Evolutionary conservation across 345 rosid species (phyloP).

Genomic region (Aquilaria malaccensis): DNA sequence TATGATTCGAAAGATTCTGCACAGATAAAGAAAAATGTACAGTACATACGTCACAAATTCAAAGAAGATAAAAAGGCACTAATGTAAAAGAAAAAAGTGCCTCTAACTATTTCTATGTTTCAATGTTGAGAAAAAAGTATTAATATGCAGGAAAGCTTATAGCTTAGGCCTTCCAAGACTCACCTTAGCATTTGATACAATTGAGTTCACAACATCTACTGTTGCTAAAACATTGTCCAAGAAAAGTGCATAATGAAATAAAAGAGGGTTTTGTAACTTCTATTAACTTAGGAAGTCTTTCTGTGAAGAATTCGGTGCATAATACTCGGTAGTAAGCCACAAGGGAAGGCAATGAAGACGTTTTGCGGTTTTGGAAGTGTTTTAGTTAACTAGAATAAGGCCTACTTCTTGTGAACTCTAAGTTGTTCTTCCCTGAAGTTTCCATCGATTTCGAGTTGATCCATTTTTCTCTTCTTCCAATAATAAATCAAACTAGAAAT

Average conservation of each 20-base stretch:
- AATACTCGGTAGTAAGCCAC: constrained; percentile 73
- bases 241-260: constrained; percentile 66
- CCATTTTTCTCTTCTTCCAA: too few species aligned
- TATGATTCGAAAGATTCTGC: constrained; percentile 28
- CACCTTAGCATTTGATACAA: constrained; percentile 21
- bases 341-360: constrained; percentile 88
- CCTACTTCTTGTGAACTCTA: constrained; percentile 80
- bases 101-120: neutral
- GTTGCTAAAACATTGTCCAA: constrained; percentile 29
- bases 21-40: neutral
- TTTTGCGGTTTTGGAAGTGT: constrained; percentile 56
- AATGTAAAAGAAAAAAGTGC: too few species aligned
- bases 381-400: constrained; percentile 76
- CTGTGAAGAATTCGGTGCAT: constrained; percentile 46
- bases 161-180: neutral
- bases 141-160: neutral
- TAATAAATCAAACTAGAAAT: too few species aligned
- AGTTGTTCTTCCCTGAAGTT: constrained; percentile 82
- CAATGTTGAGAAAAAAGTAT: neutral
- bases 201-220: constrained; percentile 24
- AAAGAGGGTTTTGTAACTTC: constrained; percentile 53
- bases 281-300: constrained; percentile 58
- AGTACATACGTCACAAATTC: too few species aligned
- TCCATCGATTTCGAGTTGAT: too few species aligned
- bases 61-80: too few species aligned